Base-by-base conservation (phyloP, 768 basidiomycete species). In the Hortiboletus campestris region DNA sequence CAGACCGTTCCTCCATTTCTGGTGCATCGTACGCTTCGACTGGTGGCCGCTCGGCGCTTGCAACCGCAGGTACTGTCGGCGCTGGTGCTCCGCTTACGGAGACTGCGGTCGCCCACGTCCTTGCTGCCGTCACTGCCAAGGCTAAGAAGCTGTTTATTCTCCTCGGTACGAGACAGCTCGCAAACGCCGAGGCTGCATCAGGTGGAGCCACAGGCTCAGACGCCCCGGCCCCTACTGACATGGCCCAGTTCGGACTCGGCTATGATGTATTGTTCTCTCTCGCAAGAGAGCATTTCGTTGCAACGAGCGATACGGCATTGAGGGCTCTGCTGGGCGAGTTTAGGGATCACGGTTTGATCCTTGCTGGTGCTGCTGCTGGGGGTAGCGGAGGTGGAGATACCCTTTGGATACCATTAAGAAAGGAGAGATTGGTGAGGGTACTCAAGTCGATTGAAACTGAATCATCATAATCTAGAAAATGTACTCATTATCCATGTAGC, bases 371-470 rank as follows among this genome's bases (percentile, higher is more conserved):
- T 3, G 75, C 75, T 62, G 68, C 76, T 54, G 72, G 74, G 39
- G 63, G 79, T 57, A 69, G 78, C 34, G 78, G 79, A 51, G 66
- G 75, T 48, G 84, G 57, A 22, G 66, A 92, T 72, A 78, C 84
- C 65, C 73, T 94, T 41, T 97, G 94, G 94, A 91, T 97, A 62
- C 91, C 92, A 2, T 63, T 98, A 63, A 78, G 89, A 58, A 88
- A 86, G 70, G 91, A 94, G 65, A 79, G 87, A 61, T 67, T 95
- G 59, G 69, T 68, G 17, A 78, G 68, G 54, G 74, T 88, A 8
- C 65, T 85, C 40, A 57, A 62, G 49, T 59, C 66, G 17, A 62
- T 71, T 22, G 66, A 67, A 59, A 20, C 45, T 25, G 66, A 68
- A 50, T 42, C 57, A 6, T 46, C 53, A 39, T 63, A 38, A 61